Evolutionary conservation across 2,329 filamentous ascomycete genomes (phyloP), one percentile per base, ranked within the genome.

Genomic region (Penicillium hesseltinei): DNA sequence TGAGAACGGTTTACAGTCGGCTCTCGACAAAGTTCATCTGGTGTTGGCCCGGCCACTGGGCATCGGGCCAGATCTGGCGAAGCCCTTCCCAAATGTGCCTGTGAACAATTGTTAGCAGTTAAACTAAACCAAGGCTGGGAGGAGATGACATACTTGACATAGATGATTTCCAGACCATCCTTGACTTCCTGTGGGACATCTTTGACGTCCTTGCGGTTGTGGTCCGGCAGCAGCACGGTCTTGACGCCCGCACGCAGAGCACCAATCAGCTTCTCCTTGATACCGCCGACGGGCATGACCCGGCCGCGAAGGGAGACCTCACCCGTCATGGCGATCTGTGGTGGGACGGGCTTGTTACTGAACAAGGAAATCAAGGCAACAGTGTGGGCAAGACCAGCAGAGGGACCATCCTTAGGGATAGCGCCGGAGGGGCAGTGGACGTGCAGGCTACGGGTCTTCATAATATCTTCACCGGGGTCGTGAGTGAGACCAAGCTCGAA

Each of bases 231-330:
- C 59, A 99, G 75, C 8, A 99, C 93, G 33, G 91, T 93, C 82
- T 96, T 96, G 60, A 99, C 93, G 29, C 94, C 94, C 2, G 94
- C 94, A 54, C 93, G 84, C 71, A 95, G 81, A 9, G 94, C 94
- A 23, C 94, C 94, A 71, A 99, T 97, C 52, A 97, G 82, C 76
- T 99, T 99, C 84, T 99, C 93, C 78, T 97, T 97, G 78, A 99
- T 97, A 19, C 94, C 94, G 52, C 94, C 94, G 36, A 99, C 94
- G 27, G 93, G 91, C 76, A 94, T 91, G 56, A 99, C 89, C 63
- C 92, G 87, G 23, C 94, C 94, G 42, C 94, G 85, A 27, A 99
- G 84, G 56, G 89, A 91, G 60, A 88, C 78, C 69, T 89, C 86
- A 9, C 86, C 86, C 0, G 94, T 99, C 94, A 99, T 99, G 43